Base-by-base conservation (phyloP, 2,329 filamentous ascomycete species). In the Fusarium chuoi region DNA sequence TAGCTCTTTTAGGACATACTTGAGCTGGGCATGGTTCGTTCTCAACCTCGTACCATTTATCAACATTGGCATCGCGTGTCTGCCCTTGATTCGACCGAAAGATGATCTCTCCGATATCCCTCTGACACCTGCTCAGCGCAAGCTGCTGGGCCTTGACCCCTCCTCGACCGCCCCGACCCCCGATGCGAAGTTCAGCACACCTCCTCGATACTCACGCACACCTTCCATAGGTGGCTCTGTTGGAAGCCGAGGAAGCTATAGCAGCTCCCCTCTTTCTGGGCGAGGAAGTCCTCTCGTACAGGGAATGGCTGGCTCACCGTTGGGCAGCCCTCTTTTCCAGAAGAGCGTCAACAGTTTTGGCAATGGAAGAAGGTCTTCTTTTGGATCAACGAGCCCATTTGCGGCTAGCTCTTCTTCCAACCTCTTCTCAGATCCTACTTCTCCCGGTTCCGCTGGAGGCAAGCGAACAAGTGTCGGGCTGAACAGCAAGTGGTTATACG, bases 401-500 rank as follows among this genome's bases (percentile, higher is more conserved):
- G 87, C 84, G 58, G 85, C 83, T 48, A 88, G 84, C 78, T 86
- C 82, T 35, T 82, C 84, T 11, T 83, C 84, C 44, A 87, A 85
- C 64, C 62, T 84, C 36, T 89, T 90, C 71, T 81, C 85, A 26
- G 89, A 89, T n/a, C 90, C 92, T 4, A 87, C 88, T 20, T 92
- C 92, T 24, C 93, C 93, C 3, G 95, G 91, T 73, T 93, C 94
- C 2, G 84, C 84, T 11, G 83, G 86, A 11, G 87, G 88, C 42
- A 94, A 93, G 84, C 89, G 90, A 64, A 91, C 92, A 46, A 95
- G 90, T 74, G 90, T 97, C 59, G 91, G 91, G 2, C 80, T 98
- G 79, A 98, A 96, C 83, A 98, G 91, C 84, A 97, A 96, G 84
- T 98, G 96, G 96, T 83, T 98, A 68, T 98, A 98, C 80, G 94